Percentiles rank a stretch among this genome's conserved stretches.
These are phyloP conservation scores for Odontarrhena argentea DNA, from an alignment of 345 rosid species.

Conservation along the genomic window DNA sequence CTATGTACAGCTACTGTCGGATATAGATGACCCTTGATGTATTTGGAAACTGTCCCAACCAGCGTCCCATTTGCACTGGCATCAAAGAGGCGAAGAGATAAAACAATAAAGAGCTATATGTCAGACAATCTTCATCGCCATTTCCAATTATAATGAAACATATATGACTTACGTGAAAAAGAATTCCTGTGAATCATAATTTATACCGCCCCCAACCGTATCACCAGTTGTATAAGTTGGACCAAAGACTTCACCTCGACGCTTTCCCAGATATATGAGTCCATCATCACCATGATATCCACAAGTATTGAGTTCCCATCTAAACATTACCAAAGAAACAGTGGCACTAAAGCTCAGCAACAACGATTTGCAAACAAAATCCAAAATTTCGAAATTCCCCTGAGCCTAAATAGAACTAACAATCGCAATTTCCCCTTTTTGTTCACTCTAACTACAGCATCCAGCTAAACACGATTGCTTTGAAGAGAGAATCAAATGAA, in stretches of 20 bases:
- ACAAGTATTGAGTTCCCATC: conserved; percentile 91
- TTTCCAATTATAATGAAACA: conserved; percentile 11
- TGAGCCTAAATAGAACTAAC: background rate
- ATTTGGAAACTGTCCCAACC: conserved; percentile 66
- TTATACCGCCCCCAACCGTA: conserved; percentile 88
- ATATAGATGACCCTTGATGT: conserved; percentile 67
- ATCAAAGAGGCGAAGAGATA: conserved; percentile 29
- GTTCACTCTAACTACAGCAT: background rate
- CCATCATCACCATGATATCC: conserved; percentile 99
- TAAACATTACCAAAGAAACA: conserved; percentile 38
- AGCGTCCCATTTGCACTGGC: conserved; percentile 70
- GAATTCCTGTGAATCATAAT: conserved; percentile 77
- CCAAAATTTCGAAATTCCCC: background rate
- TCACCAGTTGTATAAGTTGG: conserved; percentile 75
- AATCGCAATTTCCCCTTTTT: background rate
- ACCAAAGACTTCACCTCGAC: conserved; percentile 74
- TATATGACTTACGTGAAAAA: conserved; percentile 82
- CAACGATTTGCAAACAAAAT: background rate
- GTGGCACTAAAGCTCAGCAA: background rate
- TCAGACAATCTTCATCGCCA: background rate
- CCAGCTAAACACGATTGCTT: background rate
- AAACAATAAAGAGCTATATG: background rate
- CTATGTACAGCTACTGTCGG: conserved; percentile 94
- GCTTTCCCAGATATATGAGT: conserved; percentile 63
- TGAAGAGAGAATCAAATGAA: background rate